A percentile compares a stretch with the other conserved stretches of the same genome.
Evolutionary conservation across 2,329 filamentous ascomycete species (phyloP).

Genomic region (Fusarium verticillioides): DNA sequence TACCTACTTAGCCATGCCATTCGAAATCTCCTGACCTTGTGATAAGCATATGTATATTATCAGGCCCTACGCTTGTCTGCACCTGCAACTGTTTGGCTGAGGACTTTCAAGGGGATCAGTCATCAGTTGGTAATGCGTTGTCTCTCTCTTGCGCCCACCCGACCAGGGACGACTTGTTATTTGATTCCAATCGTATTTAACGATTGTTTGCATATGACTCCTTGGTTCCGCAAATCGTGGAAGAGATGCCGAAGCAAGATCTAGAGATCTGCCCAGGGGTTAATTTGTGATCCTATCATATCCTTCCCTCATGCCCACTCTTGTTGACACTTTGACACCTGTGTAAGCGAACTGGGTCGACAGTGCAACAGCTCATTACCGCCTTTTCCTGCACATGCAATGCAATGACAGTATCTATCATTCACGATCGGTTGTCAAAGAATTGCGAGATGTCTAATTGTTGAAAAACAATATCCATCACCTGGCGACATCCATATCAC

Average conservation of each 20-base stretch:
- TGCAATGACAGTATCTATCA: not conserved
- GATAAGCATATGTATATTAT: not conserved
- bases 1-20: not conserved
- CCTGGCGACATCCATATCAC: not conserved
- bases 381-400: not conserved
- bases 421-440: not conserved
- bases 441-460: not conserved
- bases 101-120: not conserved
- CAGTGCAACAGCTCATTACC: not conserved
- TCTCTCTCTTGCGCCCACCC: not conserved
- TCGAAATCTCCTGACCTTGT: not conserved
- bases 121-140: not conserved
- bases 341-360: constrained; percentile 21
- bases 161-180: not conserved
- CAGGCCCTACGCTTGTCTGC: not conserved
- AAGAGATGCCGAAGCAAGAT: not conserved
- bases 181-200: not conserved
- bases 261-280: not conserved
- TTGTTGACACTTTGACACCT: not conserved
- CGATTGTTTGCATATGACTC: not conserved
- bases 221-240: not conserved
- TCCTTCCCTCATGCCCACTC: constrained; percentile 3
- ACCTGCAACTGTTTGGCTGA: not conserved
- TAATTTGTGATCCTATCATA: not conserved
- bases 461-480: not conserved